phyloP scores from a whole-genome alignment of 495 filamentous ascomycete species.

The Xylaria sp. region DNA sequence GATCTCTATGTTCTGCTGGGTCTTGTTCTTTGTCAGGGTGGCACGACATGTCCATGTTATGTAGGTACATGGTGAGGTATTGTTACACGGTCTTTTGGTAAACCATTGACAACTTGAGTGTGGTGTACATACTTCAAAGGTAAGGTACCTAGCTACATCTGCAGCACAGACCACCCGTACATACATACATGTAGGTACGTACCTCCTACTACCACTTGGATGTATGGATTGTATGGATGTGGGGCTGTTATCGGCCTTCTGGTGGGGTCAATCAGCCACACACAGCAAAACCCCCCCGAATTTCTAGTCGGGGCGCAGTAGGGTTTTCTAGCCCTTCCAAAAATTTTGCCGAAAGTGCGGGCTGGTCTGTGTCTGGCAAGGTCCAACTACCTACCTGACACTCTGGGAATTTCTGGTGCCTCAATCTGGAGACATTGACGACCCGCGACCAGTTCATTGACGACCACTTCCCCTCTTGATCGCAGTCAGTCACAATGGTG shows the following conservation, averaged over 20 bases:
- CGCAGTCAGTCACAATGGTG: conserved; percentile 72
- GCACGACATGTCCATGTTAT: too few species aligned
- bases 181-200: background rate
- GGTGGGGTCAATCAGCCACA: conserved; percentile 16
- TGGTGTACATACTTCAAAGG: too few species aligned
- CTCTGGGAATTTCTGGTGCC: conserved; percentile 42
- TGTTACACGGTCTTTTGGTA: too few species aligned
- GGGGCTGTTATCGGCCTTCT: background rate
- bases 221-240: background rate
- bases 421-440: conserved; percentile 43
- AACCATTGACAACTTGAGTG: too few species aligned
- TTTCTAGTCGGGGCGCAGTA: conserved; percentile 36
- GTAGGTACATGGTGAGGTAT: too few species aligned
- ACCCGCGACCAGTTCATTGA: conserved; percentile 34
- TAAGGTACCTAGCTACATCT: too few species aligned
- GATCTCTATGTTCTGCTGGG: too few species aligned
- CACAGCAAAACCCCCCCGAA: background rate
- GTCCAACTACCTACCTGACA: conserved; percentile 25
- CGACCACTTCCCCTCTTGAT: conserved; percentile 54
- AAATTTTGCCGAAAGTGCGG: conserved; percentile 56
- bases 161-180: background rate
- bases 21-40: too few species aligned
- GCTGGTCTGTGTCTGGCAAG: conserved; percentile 26
- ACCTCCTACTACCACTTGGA: too few species aligned
- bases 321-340: conserved; percentile 58